Evolutionary conservation across 805 yeast genomes (phyloP), one percentile per base, ranked within the genome.

Genomic region (Ogataea trehalophila): DNA sequence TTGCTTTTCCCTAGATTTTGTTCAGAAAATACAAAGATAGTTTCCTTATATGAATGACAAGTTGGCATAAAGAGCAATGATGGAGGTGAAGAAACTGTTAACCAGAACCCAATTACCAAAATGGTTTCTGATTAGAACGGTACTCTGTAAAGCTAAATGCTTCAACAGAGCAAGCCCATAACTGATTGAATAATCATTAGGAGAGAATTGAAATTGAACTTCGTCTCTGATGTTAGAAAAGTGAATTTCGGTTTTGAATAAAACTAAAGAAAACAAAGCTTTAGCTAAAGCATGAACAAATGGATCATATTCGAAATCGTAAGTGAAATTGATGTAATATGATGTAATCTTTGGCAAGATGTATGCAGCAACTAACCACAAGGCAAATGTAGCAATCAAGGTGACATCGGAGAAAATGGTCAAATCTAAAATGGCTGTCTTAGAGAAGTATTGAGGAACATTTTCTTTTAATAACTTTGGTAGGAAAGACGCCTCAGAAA

Each of bases 221-320:
- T 69, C 65, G 47, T 51, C 58, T 60, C 63, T 53, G 35, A 66
- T 46, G 26, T 55, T 53, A 8, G 51, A 31, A 22, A 53, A 40
- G 5, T 60, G 45, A 31, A 67, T 45, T 29, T 54, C 61, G 15
- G 59, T 41, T 42, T 66, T 67, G 56, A 63, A 62, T 41, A 75
- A 50, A 50, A 70, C 60, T 55, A 70, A 67, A 34, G 67, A 65
- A 35, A 73, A 52, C 49, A 77, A 60, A 11, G 74, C 58, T 59
- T 77, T 77, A 41, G 73, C 54, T 49, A 78, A 63, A 16, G 78
- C 66, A 57, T 71, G 74, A 45, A 74, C 64, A 52, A 77, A 75
- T 33, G 83, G 83, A 61, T 79, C 84, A 64, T 71, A 70, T 36
- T 66, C 71, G 57, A 77, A 76, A 60, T 77, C 77, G 56, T 76